Base-by-base conservation (phyloP, 164 flowering plant species). In the Vitis riparia region DNA sequence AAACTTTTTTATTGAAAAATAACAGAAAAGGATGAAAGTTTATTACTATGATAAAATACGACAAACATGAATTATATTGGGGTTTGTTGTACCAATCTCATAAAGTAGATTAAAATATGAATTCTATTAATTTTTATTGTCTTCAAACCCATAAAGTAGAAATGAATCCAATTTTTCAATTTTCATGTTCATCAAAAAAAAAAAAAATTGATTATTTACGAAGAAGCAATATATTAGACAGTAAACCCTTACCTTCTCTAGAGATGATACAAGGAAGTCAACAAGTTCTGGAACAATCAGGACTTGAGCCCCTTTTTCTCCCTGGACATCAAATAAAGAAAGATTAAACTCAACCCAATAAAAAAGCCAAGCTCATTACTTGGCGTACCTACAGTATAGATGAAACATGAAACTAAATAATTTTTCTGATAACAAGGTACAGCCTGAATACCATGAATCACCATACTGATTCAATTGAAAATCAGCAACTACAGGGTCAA, bases 221-320 rank as follows among this genome's bases (percentile, higher is more conserved):
- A 8, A 71, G 7, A 13, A 12, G 14, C 29, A 14, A 23, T 51
- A 44, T 15, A 47, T 17, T 23, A 23, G 37, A 32, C n/a, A 61
- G 15, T 15, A 27, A 63, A 69, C 19, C 60, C 60, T n/a, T 71
- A 91, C 98, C 97, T 92, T 94, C 73, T 85, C 87, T 71, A 94
- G 64, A 55, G 95, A 68, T 68, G 89, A 70, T 57, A 72, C 52
- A 44, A 94, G 70, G 72, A 80, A 89, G 62, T 92, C 94, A 55
- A 76, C 93, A 66, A 95, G 92, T 59, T 95, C 97, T 29, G 98
- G 99, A 78, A 89, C 93, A 72, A 92, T 76, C 61, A 92, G 82
- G 63, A 91, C 61, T 64, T 92, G 98, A 68, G 99, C 96, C 52
- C 99, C 98, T 63, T 86, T 88, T 68, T 87, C 94, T 58, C 90